phyloP scores from a whole-genome alignment of 2,329 filamentous ascomycete species.

The Xylariaceae sp. region DNA sequence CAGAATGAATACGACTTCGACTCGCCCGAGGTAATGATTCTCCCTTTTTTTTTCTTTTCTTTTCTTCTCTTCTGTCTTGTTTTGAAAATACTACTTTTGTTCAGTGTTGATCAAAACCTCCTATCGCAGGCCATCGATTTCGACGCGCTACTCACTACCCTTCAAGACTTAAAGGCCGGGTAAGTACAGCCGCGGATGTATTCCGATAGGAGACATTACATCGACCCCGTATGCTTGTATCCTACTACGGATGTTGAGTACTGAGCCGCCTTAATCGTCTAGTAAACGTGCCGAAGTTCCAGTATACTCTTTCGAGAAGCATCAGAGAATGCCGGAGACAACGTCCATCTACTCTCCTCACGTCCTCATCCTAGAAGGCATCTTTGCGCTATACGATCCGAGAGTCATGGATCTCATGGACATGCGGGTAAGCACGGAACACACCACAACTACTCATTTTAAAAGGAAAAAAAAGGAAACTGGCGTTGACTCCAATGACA shows the following conservation, averaged over 20 bases:
- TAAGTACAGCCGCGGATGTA: conserved; percentile 37
- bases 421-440: conserved; percentile 59
- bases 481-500: conserved; percentile 28
- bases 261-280: conserved; percentile 11
- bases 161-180: conserved; percentile 87
- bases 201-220: neutral
- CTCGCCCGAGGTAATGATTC: conserved; percentile 59
- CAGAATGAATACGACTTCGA: conserved; percentile 94
- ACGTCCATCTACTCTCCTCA: conserved; percentile 94
- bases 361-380: conserved; percentile 91
- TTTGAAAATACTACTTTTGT: neutral
- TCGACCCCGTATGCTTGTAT: neutral
- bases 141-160: conserved; percentile 71
- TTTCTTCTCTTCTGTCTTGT: neutral
- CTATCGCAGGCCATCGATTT: conserved; percentile 73
- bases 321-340: conserved; percentile 71
- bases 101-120: conserved; percentile 21
- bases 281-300: conserved; percentile 88
- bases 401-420: conserved; percentile 82
- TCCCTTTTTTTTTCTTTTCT: neutral
- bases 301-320: conserved; percentile 90
- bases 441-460: neutral
- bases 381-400: conserved; percentile 86
- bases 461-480: neutral
- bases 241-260: conserved; percentile 9